These are phyloP conservation scores for Microcos paniculata DNA, from an alignment of 345 rosid species.

Conservation along the genomic window DNA sequence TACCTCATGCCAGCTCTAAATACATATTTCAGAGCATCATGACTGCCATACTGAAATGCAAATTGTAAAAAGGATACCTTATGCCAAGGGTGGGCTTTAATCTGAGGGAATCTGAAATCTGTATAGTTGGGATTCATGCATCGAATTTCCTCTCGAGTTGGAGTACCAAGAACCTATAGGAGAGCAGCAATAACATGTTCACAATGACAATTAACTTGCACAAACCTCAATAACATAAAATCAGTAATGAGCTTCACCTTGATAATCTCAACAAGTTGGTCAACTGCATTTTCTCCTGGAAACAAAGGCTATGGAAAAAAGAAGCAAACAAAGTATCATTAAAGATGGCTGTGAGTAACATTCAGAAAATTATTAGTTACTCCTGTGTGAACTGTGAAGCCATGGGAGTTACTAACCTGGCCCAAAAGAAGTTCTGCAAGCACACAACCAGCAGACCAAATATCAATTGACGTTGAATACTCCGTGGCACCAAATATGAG, in stretches of 20 bases:
- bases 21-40: background rate
- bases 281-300: constrained; percentile 85
- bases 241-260: constrained; percentile 41
- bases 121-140: constrained; percentile 90
- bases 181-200: constrained; percentile 16
- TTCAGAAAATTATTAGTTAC: background rate
- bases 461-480: constrained; percentile 79
- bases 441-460: constrained; percentile 94
- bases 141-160: constrained; percentile 90
- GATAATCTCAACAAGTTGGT: constrained; percentile 83
- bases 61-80: constrained; percentile 43
- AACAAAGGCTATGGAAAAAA: constrained; percentile 55
- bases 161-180: constrained; percentile 83
- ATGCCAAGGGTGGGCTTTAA: constrained; percentile 90
- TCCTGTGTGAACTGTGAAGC: background rate
- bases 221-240: background rate
- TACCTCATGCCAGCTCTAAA: background rate
- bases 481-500: constrained; percentile 82
- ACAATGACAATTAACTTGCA: background rate
- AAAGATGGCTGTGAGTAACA: background rate
- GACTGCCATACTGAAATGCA: background rate
- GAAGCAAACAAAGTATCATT: background rate
- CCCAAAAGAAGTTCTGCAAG: constrained; percentile 86
- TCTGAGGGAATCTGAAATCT: constrained; percentile 74
- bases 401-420: constrained; percentile 45